phyloP scores from a whole-genome alignment of 2,329 filamentous ascomycete species.

The Sclerotinia minor region DNA sequence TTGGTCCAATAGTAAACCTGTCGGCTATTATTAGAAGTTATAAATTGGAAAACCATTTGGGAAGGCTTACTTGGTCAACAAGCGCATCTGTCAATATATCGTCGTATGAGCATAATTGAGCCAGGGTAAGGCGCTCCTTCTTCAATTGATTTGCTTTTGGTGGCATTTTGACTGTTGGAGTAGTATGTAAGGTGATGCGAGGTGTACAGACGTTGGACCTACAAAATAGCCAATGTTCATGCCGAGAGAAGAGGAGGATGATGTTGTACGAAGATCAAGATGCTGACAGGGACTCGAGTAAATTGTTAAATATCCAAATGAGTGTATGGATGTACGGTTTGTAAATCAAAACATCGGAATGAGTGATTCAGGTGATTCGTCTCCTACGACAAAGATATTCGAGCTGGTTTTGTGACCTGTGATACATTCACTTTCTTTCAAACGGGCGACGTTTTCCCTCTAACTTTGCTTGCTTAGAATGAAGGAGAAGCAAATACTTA shows the following conservation, averaged over 20 bases:
- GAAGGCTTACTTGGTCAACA: slow-evolving; percentile 79
- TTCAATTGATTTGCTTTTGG: slow-evolving; percentile 51
- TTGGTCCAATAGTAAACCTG: slow-evolving; percentile 96
- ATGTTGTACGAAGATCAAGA: slow-evolving; percentile 9
- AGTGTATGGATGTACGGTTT: slow-evolving; percentile 1
- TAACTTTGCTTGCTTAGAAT: not conserved
- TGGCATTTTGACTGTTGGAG: slow-evolving; percentile 42
- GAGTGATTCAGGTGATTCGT: not conserved
- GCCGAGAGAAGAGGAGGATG: not conserved
- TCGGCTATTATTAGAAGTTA: slow-evolving; percentile 18
- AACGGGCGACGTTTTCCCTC: not conserved
- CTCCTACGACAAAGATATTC: slow-evolving; percentile 6
- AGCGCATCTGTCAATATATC: slow-evolving; percentile 94
- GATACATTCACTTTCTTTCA: slow-evolving; percentile 8
- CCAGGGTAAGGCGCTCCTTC: slow-evolving; percentile 76
- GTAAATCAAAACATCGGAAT: slow-evolving; percentile 18
- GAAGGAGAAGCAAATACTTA: slow-evolving; percentile 25
- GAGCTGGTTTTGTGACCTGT: not conserved
- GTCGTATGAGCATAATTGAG: slow-evolving; percentile 89
- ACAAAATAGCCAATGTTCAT: slow-evolving; percentile 7
- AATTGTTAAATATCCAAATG: slow-evolving; percentile 17
- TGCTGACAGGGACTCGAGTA: not conserved
- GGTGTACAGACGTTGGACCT: slow-evolving; percentile 6
- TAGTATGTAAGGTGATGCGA: not conserved
- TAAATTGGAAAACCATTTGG: not conserved